A percentile compares a stretch with the other conserved stretches of the same genome.
Evolutionary conservation across 2,329 filamentous ascomycete genomes (phyloP).

Genomic region (Hymenoscyphus infarciens): DNA sequence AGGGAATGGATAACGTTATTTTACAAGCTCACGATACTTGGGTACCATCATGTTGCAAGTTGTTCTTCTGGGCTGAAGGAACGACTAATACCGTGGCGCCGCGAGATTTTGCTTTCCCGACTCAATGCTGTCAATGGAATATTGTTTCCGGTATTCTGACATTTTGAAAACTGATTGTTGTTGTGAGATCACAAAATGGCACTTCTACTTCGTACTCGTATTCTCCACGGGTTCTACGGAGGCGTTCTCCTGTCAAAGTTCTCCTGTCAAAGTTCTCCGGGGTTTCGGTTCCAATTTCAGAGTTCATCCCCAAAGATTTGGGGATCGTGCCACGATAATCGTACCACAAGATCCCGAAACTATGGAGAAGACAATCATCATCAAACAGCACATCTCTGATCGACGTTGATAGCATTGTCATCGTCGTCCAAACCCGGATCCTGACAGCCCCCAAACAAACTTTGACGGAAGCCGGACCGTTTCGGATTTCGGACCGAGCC

Average conservation of each 20-base stretch:
- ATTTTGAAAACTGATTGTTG: no score
- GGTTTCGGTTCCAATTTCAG: not conserved
- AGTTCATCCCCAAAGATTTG: not conserved
- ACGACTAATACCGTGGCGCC: no score
- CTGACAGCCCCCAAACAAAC: no score
- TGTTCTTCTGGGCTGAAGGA: no score
- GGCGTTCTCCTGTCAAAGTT: not conserved
- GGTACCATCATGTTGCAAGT: no score
- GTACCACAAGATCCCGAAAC: not conserved
- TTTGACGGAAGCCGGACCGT: not conserved
- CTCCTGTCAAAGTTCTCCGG: not conserved
- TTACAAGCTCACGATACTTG: not conserved
- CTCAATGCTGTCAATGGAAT: not conserved
- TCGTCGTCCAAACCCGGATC: not conserved
- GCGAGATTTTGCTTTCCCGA: no score
- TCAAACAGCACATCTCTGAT: not conserved
- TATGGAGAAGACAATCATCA: not conserved
- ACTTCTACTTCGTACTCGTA: not conserved
- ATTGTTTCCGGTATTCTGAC: no score
- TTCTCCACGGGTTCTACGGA: not conserved
- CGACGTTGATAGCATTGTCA: not conserved
- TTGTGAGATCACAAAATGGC: no score
- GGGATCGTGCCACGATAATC: not conserved
- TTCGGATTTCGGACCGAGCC: not conserved
- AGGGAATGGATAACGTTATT: not conserved